These are phyloP conservation scores for Fusarium proliferatum DNA, from an alignment of 2,329 filamentous ascomycete genomes.

Conservation along the genomic window DNA sequence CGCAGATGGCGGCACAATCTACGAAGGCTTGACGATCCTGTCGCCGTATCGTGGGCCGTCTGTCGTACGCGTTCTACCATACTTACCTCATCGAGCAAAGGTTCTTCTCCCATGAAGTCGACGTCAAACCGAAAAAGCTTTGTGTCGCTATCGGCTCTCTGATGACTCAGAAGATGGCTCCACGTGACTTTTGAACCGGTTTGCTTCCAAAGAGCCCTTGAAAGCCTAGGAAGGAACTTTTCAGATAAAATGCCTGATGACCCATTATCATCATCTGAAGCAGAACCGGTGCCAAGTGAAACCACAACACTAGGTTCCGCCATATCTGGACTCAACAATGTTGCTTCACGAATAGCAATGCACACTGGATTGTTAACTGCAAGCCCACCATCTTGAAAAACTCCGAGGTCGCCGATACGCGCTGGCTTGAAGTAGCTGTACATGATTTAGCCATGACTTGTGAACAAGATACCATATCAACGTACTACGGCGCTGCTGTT, in stretches of 20 bases:
- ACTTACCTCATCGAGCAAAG: constrained; percentile 15
- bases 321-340: constrained; percentile 8
- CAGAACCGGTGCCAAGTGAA: constrained; percentile 28
- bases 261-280: background rate
- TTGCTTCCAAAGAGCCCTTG: constrained; percentile 14
- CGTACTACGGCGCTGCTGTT: constrained; percentile 34
- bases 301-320: constrained; percentile 34
- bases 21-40: background rate
- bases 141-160: constrained; percentile 6
- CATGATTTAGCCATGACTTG: background rate
- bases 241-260: constrained; percentile 1
- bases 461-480: background rate
- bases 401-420: constrained; percentile 16
- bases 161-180: constrained; percentile 22
- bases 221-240: constrained; percentile 13
- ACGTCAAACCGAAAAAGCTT: constrained; percentile 20
- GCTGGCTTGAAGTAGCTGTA: constrained; percentile 26
- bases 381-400: constrained; percentile 36
- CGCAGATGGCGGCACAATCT: constrained; percentile 12
- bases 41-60: background rate
- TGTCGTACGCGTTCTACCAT: constrained; percentile 10
- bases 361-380: constrained; percentile 36
- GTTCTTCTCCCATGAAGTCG: constrained; percentile 10
- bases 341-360: constrained; percentile 33
- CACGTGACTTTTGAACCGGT: constrained; percentile 21